Conservation (phyloP, 164 flowering plant genomes). For the Warburgia ugandensis region DNA sequence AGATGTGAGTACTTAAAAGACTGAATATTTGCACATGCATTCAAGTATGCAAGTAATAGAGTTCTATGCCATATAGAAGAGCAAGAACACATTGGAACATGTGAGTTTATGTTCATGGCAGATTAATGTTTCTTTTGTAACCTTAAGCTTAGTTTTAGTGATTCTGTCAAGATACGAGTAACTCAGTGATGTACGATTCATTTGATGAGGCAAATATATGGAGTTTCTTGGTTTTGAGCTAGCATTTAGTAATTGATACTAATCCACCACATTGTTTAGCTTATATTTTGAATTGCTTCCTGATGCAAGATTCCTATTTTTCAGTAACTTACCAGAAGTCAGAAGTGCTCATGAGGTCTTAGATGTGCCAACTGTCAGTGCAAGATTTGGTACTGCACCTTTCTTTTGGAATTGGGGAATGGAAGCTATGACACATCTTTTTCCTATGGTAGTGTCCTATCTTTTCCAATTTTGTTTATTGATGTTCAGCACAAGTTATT, state of each 20-base stretch:
- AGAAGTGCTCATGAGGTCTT: conserved; percentile 71
- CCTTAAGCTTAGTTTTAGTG: too few relatives aligned
- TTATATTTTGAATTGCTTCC: not conserved
- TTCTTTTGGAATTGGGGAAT: conserved; percentile 99
- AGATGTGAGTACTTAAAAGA: too few relatives aligned
- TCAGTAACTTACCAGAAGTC: conserved; percentile 95
- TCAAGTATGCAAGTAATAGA: too few relatives aligned
- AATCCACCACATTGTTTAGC: not conserved
- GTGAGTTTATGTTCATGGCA: too few relatives aligned
- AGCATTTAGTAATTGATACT: not conserved
- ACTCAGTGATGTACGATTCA: too few relatives aligned
- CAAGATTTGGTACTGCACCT: conserved; percentile 96
- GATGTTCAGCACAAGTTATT: too few relatives aligned
- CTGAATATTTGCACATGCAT: too few relatives aligned
- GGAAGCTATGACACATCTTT: conserved; percentile 56
- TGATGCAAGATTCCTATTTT: conserved; percentile 8
- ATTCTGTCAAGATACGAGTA: too few relatives aligned
- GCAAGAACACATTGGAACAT: too few relatives aligned
- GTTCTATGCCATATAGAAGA: too few relatives aligned
- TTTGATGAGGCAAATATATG: too few relatives aligned
- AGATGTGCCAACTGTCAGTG: conserved; percentile 88
- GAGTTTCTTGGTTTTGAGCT: not conserved
- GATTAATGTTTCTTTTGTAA: too few relatives aligned
- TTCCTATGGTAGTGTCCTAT: conserved; percentile 62
- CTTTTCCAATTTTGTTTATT: not conserved